phyloP scores from a whole-genome alignment of 805 yeast genomes.

The Priceomyces fermenticarens region DNA sequence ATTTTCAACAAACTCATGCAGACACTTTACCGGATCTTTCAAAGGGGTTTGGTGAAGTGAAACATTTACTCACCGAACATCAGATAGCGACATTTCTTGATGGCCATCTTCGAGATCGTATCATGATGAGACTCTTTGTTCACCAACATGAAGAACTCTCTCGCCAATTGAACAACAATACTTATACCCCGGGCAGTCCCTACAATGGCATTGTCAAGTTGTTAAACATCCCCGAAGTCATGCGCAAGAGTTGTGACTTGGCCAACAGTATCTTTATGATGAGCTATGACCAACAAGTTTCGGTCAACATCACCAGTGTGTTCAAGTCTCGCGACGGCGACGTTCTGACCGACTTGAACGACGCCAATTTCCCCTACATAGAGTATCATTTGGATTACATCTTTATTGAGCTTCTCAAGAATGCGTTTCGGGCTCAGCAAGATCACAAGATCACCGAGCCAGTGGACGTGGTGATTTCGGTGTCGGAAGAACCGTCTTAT shows the following conservation, averaged over 20 bases:
- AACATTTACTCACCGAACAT: slow-evolving; percentile 41
- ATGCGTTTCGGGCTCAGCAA: slow-evolving; percentile 83
- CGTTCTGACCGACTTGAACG: slow-evolving; percentile 35
- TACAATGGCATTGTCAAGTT: slow-evolving; percentile 57
- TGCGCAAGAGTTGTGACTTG: slow-evolving; percentile 63
- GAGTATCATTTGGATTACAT: slow-evolving; percentile 87
- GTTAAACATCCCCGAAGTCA: slow-evolving; percentile 59
- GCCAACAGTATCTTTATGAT: slow-evolving; percentile 81
- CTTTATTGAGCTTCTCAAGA: slow-evolving; percentile 81
- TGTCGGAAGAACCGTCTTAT: slow-evolving; percentile 30
- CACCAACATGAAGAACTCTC: slow-evolving; percentile 78
- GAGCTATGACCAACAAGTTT: slow-evolving; percentile 76
- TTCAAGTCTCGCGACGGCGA: slow-evolving; percentile 20
- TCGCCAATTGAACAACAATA: slow-evolving; percentile 24
- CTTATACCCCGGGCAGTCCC: slow-evolving; percentile 55
- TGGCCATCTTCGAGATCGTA: slow-evolving; percentile 76
- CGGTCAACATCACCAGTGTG: slow-evolving; percentile 50
- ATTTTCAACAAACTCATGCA: slow-evolving; percentile 71
- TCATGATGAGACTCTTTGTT: slow-evolving; percentile 80
- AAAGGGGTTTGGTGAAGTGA: slow-evolving; percentile 74
- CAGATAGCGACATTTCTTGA: slow-evolving; percentile 65
- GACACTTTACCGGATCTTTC: slow-evolving; percentile 83
- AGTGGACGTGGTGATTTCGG: slow-evolving; percentile 37
- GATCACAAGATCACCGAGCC: slow-evolving; percentile 52
- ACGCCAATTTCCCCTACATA: slow-evolving; percentile 73